Conservation (phyloP, 768 basidiomycete species). For the Xerocomus spinulosus region DNA sequence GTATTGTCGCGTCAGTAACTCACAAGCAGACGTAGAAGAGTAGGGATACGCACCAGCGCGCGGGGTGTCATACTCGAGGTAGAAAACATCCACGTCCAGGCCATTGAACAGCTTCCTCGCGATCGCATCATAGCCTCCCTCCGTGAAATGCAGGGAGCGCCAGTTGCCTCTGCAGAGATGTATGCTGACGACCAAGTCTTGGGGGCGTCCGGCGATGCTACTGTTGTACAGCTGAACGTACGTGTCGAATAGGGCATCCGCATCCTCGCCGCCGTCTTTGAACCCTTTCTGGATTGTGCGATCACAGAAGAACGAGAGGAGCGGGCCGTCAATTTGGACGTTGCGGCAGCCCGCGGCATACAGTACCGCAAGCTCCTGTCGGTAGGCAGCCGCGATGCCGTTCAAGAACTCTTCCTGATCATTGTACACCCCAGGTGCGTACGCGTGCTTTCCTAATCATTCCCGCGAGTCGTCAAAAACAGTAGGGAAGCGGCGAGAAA, state of each 20-base stretch:
- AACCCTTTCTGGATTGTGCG: conserved; percentile 52
- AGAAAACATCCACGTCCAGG: conserved; percentile 41
- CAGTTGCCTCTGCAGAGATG: conserved; percentile 42
- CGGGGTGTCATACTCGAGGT: conserved; percentile 46
- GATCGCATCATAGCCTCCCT: conserved; percentile 44
- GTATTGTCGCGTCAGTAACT: background rate
- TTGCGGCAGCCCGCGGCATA: conserved; percentile 21
- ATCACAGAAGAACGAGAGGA: conserved; percentile 63
- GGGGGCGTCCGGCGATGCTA: conserved; percentile 34
- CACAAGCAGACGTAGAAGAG: too few species aligned
- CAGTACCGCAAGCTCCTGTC: background rate
- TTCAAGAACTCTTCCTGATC: conserved; percentile 43
- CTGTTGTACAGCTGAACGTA: conserved; percentile 42
- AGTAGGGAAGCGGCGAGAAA: background rate
- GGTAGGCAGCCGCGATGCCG: conserved; percentile 33
- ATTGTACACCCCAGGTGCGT: conserved; percentile 14
- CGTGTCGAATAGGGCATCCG: conserved; percentile 59
- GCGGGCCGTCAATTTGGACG: conserved; percentile 46
- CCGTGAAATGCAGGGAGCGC: conserved; percentile 35
- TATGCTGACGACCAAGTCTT: conserved; percentile 38
- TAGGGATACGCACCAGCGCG: conserved; percentile 36
- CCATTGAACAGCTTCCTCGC: conserved; percentile 43
- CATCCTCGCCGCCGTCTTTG: conserved; percentile 56
- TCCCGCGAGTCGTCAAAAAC: background rate
- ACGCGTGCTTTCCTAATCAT: conserved; percentile 22